These are phyloP conservation scores for Fusarium xyrophilum DNA, from an alignment of 2,329 filamentous ascomycete species.

Conservation along the genomic window DNA sequence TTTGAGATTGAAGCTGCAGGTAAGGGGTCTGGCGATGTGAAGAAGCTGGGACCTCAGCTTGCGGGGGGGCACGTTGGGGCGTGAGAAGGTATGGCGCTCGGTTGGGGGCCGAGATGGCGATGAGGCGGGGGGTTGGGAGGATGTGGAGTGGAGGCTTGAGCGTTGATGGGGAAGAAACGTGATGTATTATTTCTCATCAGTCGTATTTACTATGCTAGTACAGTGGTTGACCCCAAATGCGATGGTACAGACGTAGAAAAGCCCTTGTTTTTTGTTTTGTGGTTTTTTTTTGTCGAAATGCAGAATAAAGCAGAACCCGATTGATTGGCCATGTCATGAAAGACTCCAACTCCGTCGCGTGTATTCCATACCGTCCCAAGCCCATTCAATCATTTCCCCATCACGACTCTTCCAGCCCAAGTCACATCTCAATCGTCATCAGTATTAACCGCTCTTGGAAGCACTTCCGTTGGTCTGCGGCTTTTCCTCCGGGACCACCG, in stretches of 20 bases:
- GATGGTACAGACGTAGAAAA: background rate
- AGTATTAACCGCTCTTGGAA: background rate
- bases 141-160: constrained; percentile 32
- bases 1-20: constrained; percentile 41
- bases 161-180: constrained; percentile 8
- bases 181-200: constrained; percentile 1
- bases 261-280: constrained; percentile 4
- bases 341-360: background rate
- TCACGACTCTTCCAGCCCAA: background rate
- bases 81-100: constrained; percentile 30
- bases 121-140: constrained; percentile 27
- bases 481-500: background rate
- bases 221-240: background rate
- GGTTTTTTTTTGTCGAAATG: background rate
- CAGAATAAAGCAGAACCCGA: background rate
- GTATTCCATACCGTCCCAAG: background rate
- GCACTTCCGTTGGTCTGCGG: background rate
- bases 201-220: constrained; percentile 12
- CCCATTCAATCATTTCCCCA: background rate
- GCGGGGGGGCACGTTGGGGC: constrained; percentile 29
- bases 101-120: constrained; percentile 21
- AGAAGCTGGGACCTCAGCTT: constrained; percentile 24
- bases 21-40: constrained; percentile 25
- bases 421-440: background rate
- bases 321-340: background rate